Evolutionary conservation across 2,329 filamentous ascomycete genomes (phyloP), one percentile per base, ranked within the genome.

Genomic region (Cadophora gregata): DNA sequence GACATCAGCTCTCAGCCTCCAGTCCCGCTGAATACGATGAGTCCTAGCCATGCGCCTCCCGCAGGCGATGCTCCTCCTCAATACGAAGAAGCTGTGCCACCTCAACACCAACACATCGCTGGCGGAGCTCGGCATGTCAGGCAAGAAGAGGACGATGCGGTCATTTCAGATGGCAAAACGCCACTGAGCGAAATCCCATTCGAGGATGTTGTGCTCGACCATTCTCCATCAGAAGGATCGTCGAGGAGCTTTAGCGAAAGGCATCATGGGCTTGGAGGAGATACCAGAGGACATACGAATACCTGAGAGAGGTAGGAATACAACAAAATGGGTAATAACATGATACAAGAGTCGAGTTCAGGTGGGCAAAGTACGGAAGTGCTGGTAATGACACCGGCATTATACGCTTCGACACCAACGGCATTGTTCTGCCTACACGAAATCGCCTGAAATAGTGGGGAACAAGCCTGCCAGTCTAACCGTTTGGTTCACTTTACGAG

Each of bases 121-220:
- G 68, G 65, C 7, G 72, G 70, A 5, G 65, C 70, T 12, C 53
- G 62, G 14, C 64, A 67, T 55, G 59, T 67, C 4, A 63, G 62
- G 27, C 69, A 70, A 16, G 71, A 73, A 19, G 69, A 73, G 4
- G 69, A 73, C 2, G 69, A 72, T 21, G 71, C 68, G 3, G 64
- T 75, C 19, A 68, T 75, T 19, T 65, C 70, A 0, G 73, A 75
- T 67, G 73, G 73, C 21, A 75, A 75, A 63, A 74, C 67, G 2
- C 73, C 73, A 25, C 59, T 75, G 61, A 74, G 72, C 51, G 73
- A 75, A 62, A 74, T 75, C n/a, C 66, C 71, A 4, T 74, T 75
- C 64, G 73, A 75, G 45, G 73, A 75, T 67, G 69, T 75, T 25
- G 68, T 67, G 33, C 60, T 74, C 3, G 70, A 72, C 58, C 68